Percentiles rank a stretch among this genome's conserved stretches.
These are phyloP conservation scores for Tubosaeta sp. DNA, from an alignment of 768 basidiomycete species.

Conservation along the genomic window DNA sequence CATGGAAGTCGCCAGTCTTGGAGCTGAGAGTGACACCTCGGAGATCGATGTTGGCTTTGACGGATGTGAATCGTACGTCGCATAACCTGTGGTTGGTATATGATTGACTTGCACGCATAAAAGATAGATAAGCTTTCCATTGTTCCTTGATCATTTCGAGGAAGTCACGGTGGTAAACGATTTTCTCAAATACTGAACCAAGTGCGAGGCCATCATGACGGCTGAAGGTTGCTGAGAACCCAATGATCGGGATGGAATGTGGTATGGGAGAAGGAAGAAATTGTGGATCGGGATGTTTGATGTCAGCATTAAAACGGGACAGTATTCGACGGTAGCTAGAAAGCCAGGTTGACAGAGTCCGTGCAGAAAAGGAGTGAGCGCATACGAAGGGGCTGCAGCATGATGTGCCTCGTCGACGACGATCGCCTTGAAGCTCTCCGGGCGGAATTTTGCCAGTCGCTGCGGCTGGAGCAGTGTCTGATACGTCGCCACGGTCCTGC, in stretches of 20 bases:
- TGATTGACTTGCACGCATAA: neutral
- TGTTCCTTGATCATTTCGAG: conserved; percentile 89
- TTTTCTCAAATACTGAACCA: conserved; percentile 81
- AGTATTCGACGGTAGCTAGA: conserved; percentile 75
- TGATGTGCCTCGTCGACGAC: conserved; percentile 96
- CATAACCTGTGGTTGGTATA: conserved; percentile 58
- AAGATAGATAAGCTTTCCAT: conserved; percentile 48
- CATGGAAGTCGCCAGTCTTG: conserved; percentile 75
- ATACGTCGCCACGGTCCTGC: conserved; percentile 83
- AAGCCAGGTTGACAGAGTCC: conserved; percentile 4
- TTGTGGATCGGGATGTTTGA: conserved; percentile 48
- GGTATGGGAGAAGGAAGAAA: conserved; percentile 34
- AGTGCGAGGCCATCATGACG: conserved; percentile 89
- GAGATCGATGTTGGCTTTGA: conserved; percentile 71
- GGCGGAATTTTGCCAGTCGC: conserved; percentile 73
- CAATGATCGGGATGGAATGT: conserved; percentile 74
- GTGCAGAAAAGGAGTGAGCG: neutral
- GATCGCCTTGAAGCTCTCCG: conserved; percentile 61
- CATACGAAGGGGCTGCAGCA: conserved; percentile 83
- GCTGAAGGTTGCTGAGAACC: conserved; percentile 93
- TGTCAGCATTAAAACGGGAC: conserved; percentile 73
- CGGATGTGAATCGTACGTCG: conserved; percentile 79
- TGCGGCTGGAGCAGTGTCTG: conserved; percentile 70
- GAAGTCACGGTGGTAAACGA: conserved; percentile 91
- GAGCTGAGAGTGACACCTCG: conserved; percentile 61